Evolutionary conservation across 371 early-diverging fungal genomes (phyloP).

Genomic region (Mucor lusitanicus): DNA sequence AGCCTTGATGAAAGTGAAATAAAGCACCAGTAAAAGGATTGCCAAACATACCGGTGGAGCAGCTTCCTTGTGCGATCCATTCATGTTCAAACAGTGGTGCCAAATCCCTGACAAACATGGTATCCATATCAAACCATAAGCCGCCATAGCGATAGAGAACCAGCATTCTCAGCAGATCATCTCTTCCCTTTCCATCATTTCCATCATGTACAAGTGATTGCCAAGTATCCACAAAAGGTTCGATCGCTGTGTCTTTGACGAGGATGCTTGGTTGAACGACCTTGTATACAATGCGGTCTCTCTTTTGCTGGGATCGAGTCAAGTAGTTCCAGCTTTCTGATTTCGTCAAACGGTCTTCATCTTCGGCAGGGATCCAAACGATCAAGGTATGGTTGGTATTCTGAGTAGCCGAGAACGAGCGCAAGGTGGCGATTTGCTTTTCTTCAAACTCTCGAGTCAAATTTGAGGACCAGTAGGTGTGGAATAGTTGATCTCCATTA

Average conservation of each 20-base stretch:
- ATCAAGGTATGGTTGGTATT: constrained; percentile 31
- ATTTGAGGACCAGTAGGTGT: constrained; percentile 42
- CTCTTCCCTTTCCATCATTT: constrained; percentile 24
- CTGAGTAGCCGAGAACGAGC: constrained; percentile 57
- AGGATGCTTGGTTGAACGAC: constrained; percentile 3
- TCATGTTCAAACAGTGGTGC: constrained; percentile 43
- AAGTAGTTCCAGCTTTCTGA: constrained; percentile 28
- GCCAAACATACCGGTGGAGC: constrained; percentile 32
- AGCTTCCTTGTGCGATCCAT: constrained; percentile 45
- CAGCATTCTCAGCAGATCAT: constrained; percentile 35
- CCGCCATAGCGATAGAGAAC: constrained; percentile 50
- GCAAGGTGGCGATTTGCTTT: constrained; percentile 35
- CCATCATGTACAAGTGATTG: constrained; percentile 11
- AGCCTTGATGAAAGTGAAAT: constrained; percentile 33
- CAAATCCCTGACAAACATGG: constrained; percentile 48
- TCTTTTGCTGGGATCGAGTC: constrained; percentile 3
- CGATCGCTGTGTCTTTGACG: constrained; percentile 22
- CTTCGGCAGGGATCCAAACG: constrained; percentile 43
- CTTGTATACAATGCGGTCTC: constrained; percentile 22
- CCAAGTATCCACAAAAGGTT: constrained; percentile 19
- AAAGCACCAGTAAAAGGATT: constrained; percentile 40
- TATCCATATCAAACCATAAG: constrained; percentile 51
- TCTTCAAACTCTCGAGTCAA: constrained; percentile 25
- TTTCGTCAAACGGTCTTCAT: constrained; percentile 16
- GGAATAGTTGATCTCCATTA: constrained; percentile 27